These are phyloP conservation scores for Fusarium proliferatum DNA, from an alignment of 2,329 filamentous ascomycete species.

Conservation along the genomic window DNA sequence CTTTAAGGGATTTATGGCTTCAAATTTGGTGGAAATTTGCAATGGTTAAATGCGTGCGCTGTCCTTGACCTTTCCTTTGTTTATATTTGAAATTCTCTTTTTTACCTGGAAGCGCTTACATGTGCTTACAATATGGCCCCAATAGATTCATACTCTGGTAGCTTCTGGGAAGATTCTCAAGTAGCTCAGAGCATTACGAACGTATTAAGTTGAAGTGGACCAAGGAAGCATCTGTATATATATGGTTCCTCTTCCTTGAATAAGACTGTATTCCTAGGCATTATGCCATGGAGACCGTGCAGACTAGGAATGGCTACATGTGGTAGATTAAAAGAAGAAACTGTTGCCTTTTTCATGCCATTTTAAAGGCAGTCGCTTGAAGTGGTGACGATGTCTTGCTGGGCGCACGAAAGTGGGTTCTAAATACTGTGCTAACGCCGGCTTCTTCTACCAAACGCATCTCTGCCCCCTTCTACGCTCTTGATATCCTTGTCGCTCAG, in stretches of 20 bases:
- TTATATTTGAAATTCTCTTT: constrained; percentile 41
- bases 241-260: constrained; percentile 41
- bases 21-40: constrained; percentile 39
- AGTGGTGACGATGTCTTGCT: neutral
- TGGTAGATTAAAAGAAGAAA: constrained; percentile 32
- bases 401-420: neutral
- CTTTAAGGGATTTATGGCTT: constrained; percentile 45
- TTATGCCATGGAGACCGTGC: constrained; percentile 22
- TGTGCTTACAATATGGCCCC: constrained; percentile 44
- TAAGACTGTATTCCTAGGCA: constrained; percentile 24
- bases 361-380: neutral
- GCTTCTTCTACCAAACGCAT: constrained; percentile 55
- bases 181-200: constrained; percentile 26
- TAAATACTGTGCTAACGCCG: constrained; percentile 31
- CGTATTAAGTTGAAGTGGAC: constrained; percentile 15
- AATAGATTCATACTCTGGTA: constrained; percentile 41
- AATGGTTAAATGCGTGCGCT: constrained; percentile 35
- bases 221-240: constrained; percentile 48
- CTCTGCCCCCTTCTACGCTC: constrained; percentile 70
- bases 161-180: constrained; percentile 16
- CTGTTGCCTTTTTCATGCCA: constrained; percentile 16
- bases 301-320: constrained; percentile 22
- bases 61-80: constrained; percentile 41
- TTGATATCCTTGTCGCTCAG: constrained; percentile 82
- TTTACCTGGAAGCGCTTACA: constrained; percentile 40